A percentile compares a stretch with the other conserved stretches of the same genome.
phyloP scores from a whole-genome alignment of 1,284 basidiomycete genomes.

The Lignosus rhinocerotis region DNA sequence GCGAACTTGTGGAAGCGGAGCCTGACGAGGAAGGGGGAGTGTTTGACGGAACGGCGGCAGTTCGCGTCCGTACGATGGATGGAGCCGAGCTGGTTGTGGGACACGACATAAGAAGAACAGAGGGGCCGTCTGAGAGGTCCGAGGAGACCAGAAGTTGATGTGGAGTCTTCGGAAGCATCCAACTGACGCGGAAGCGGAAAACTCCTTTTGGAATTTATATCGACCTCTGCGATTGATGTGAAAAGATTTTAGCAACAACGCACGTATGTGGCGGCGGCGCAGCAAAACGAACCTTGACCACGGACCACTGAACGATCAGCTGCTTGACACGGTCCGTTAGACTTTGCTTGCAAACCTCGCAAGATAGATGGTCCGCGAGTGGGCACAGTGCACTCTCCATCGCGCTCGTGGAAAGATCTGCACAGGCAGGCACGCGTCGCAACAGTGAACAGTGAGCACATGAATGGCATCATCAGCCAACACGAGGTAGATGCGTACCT shows the following conservation, averaged over 20 bases:
- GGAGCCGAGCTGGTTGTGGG: background rate
- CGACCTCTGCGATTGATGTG: slow-evolving; percentile 3
- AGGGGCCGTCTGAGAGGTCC: no score
- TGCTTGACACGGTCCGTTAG: slow-evolving; percentile 67
- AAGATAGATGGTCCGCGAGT: slow-evolving; percentile 35
- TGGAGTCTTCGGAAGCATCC: background rate
- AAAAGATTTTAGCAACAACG: background rate
- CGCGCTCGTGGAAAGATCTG: slow-evolving; percentile 37
- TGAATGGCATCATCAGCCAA: background rate
- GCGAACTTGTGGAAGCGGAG: background rate
- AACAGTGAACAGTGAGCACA: background rate
- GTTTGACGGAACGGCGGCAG: background rate
- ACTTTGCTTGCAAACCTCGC: slow-evolving; percentile 55
- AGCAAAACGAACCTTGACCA: slow-evolving; percentile 59
- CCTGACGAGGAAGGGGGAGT: background rate
- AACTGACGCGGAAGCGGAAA: background rate
- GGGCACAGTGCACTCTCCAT: slow-evolving; percentile 39
- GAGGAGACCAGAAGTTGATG: no score
- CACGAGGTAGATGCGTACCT: slow-evolving; percentile 27
- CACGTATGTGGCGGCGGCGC: background rate
- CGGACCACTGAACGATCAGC: slow-evolving; percentile 73
- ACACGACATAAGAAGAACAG: background rate
- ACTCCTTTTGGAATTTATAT: slow-evolving; percentile 1
- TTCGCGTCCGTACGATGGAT: background rate
- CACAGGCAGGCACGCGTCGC: background rate